Base-by-base conservation (phyloP, 331 rosid species). In the Malus hybrid region DNA sequence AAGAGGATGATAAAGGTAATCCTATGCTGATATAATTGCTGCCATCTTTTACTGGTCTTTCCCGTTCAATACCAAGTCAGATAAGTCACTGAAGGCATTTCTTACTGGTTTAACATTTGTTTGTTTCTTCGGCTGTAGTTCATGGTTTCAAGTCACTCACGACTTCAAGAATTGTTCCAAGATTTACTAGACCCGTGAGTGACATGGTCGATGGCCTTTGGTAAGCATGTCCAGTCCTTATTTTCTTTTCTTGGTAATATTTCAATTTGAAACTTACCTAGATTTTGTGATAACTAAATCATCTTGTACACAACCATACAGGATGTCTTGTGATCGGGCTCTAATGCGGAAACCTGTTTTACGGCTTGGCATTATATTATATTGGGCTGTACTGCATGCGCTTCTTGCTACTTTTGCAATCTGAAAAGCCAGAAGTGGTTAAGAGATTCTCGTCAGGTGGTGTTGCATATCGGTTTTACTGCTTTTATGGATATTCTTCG, bases 61-160 rank as follows among this genome's bases (percentile, higher is more conserved):
- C 78, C 71, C 27, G 56, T 75, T 64, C 73, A 6, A 24, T 60
- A 4, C 69, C 31, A 62, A 52, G 48, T 61, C 39, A 42, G 29
- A 61, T 39, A 16, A 42, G 57, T 16, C 20, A 61, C 22, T 61
- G 32, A 71, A 56, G 52, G 44, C 42, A 7, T 24, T 63, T 71
- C 42, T 46, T 6, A 46, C 24, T 52, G 52, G 27, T 62, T 33
- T 52, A 15, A 69, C 72, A 78, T 61, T 74, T 55, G 39, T 55
- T 68, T 42, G 46, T 42, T 74, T 82, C 73, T 56, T 76, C 48
- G 57, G 19, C 33, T 74, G 73, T 77, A 95, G 99, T 88, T 63
- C 99, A 95, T 83, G 99, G 99, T 83, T 95, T 95, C 83, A 95
- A 95, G 87, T 91, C 99, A 18, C 95, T 95, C 70, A 80, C 92